Evolutionary conservation across 179 eudicot species (phyloP).

Genomic region (Vitellaria paradoxa): DNA sequence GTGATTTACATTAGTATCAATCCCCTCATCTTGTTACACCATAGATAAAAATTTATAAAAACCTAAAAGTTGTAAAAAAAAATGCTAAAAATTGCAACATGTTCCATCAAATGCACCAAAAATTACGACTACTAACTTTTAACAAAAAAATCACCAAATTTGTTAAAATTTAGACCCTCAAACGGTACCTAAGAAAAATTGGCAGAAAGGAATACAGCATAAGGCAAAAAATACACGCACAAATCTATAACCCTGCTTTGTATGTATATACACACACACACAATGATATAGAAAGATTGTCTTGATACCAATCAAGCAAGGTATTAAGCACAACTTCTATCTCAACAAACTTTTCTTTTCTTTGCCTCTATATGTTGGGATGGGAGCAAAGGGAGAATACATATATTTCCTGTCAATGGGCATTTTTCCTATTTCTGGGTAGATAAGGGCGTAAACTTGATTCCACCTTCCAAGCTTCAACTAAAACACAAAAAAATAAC

Average conservation of each 20-base stretch:
- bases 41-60: no score
- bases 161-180: no score
- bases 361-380: background rate
- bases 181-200: no score
- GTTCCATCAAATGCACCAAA: no score
- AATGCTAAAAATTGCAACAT: no score
- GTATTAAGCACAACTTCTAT: background rate
- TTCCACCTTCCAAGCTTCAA: slow-evolving; percentile 11
- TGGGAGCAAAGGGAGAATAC: background rate
- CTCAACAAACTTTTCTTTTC: background rate
- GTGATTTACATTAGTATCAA: no score
- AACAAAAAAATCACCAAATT: no score
- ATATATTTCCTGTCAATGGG: background rate
- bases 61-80: no score
- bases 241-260: background rate
- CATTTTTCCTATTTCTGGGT: slow-evolving; percentile 6
- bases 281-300: no score
- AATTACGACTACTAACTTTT: no score
- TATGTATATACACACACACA: no score
- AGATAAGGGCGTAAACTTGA: background rate
- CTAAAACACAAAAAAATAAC: background rate
- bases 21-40: no score
- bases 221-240: background rate
- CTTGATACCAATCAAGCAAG: background rate
- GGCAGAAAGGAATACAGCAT: background rate